phyloP scores from a whole-genome alignment of 306 rosid species.

The Sophora flavescens region DNA sequence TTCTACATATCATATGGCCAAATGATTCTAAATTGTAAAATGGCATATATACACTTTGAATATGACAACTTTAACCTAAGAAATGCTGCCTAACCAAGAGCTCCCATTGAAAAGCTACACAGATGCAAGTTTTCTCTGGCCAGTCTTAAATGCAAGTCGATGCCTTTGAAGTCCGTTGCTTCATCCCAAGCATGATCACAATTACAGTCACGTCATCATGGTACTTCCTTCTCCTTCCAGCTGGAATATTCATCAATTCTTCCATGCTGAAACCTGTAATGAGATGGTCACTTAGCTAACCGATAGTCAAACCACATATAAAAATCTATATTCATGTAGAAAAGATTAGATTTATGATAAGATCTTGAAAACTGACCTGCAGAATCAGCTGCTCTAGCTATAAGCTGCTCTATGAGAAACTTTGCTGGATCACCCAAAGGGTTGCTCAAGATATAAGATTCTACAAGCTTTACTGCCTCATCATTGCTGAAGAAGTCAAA shows the following conservation, averaged over 20 bases:
- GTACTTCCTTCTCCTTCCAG: slow-evolving; percentile 93
- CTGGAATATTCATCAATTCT: slow-evolving; percentile 89
- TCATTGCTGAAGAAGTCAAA: slow-evolving; percentile 95
- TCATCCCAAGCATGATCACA: slow-evolving; percentile 83
- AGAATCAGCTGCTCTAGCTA: slow-evolving; percentile 76
- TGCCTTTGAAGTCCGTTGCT: slow-evolving; percentile 93
- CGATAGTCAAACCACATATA: neutral
- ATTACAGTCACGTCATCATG: slow-evolving; percentile 97
- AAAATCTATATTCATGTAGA: neutral
- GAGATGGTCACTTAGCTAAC: slow-evolving; percentile 16
- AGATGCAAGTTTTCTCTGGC: slow-evolving; percentile 49
- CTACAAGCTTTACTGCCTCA: slow-evolving; percentile 81
- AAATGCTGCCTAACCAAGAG: slow-evolving; percentile 24
- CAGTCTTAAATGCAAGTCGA: slow-evolving; percentile 66
- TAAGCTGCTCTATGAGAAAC: slow-evolving; percentile 88
- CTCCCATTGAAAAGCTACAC: slow-evolving; percentile 37
- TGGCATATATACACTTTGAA: slow-evolving; percentile 44
- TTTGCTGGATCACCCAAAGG: slow-evolving; percentile 92
- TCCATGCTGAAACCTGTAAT: slow-evolving; percentile 89
- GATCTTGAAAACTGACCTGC: slow-evolving; percentile 65
- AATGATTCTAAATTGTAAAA: slow-evolving; percentile 15
- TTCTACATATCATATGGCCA: slow-evolving; percentile 29
- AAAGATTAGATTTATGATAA: slow-evolving; percentile 21
- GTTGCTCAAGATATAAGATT: slow-evolving; percentile 73
- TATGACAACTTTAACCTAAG: slow-evolving; percentile 29